Evolutionary conservation across 768 basidiomycete genomes (phyloP).

Genomic region (Hortiboletus flavorubellus): DNA sequence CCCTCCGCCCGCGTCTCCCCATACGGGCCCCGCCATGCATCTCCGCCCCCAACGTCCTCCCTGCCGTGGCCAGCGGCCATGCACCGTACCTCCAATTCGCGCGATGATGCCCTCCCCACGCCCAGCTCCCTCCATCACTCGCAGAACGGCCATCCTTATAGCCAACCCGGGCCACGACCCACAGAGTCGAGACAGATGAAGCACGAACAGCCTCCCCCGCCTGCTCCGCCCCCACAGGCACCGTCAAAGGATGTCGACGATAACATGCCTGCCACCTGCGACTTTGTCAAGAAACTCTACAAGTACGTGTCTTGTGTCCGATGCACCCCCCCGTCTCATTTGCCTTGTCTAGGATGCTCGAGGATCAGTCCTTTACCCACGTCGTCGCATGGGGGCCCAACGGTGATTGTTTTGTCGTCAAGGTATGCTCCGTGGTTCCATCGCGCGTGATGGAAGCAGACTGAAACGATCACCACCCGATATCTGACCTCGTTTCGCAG

Average conservation of each 20-base stretch:
- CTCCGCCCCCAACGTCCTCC: slow-evolving; percentile 26
- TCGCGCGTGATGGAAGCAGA: neutral
- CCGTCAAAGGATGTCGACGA: slow-evolving; percentile 51
- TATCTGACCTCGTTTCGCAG: slow-evolving; percentile 28
- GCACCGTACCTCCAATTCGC: slow-evolving; percentile 39
- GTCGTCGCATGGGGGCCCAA: slow-evolving; percentile 82
- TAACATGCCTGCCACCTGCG: slow-evolving; percentile 81
- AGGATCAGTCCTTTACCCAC: slow-evolving; percentile 66
- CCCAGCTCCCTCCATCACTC: slow-evolving; percentile 15
- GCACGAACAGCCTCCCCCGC: slow-evolving; percentile 28
- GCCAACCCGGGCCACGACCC: slow-evolving; percentile 18
- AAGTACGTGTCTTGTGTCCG: slow-evolving; percentile 49
- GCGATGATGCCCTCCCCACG: slow-evolving; percentile 39
- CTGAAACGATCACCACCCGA: neutral
- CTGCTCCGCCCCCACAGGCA: slow-evolving; percentile 13
- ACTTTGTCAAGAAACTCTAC: slow-evolving; percentile 94
- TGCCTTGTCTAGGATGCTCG: slow-evolving; percentile 69
- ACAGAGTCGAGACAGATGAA: slow-evolving; percentile 29
- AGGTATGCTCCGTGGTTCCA: slow-evolving; percentile 36
- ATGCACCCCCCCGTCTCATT: neutral
- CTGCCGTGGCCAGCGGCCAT: slow-evolving; percentile 25
- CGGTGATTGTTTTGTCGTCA: slow-evolving; percentile 90
- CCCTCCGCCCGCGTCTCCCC: slow-evolving; percentile 26
- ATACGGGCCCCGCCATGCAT: slow-evolving; percentile 26
- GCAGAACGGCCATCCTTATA: slow-evolving; percentile 18